Conservation (phyloP, 2,329 filamentous ascomycete species). For the Alternaria longipes region DNA sequence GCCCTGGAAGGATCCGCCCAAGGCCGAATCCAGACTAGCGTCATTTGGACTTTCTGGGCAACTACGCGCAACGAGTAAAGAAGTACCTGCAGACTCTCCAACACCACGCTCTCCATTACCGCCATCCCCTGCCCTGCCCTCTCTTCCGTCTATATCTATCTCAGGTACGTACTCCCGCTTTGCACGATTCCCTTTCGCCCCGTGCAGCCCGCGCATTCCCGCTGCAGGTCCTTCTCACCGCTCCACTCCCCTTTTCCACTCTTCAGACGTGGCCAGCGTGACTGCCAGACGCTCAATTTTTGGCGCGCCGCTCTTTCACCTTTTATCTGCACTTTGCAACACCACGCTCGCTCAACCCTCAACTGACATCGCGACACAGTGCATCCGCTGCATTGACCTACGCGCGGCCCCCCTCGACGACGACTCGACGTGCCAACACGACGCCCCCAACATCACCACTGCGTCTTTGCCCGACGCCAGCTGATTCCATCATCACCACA, state of each 20-base stretch:
- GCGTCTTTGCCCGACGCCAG: slow-evolving; percentile 34
- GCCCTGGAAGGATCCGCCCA: slow-evolving; percentile 31
- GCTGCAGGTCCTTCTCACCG: slow-evolving; percentile 38
- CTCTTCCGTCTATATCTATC: slow-evolving; percentile 30
- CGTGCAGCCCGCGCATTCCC: slow-evolving; percentile 33
- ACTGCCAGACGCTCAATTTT: slow-evolving; percentile 34
- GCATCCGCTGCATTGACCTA: slow-evolving; percentile 52
- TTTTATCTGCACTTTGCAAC: slow-evolving; percentile 20
- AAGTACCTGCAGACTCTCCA: slow-evolving; percentile 49
- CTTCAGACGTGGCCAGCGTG: slow-evolving; percentile 42
- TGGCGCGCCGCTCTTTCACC: slow-evolving; percentile 33
- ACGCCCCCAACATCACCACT: slow-evolving; percentile 12
- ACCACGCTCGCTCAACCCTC: slow-evolving; percentile 28
- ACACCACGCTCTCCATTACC: slow-evolving; percentile 42
- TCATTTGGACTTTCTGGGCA: slow-evolving; percentile 36
- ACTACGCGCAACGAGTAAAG: slow-evolving; percentile 48
- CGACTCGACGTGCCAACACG: slow-evolving; percentile 30
- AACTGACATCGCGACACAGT: slow-evolving; percentile 46
- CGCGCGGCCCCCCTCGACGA: slow-evolving; percentile 47
- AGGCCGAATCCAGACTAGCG: slow-evolving; percentile 36
- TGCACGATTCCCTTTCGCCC: slow-evolving; percentile 21
- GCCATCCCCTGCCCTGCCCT: slow-evolving; percentile 41
- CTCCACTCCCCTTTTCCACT: slow-evolving; percentile 48
- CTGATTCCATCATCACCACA: slow-evolving; percentile 8
- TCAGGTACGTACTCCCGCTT: slow-evolving; percentile 44